Evolutionary conservation across 495 filamentous ascomycete genomes (phyloP), one percentile per base, ranked within the genome.

Genomic region (Mytilinidion resinicola): DNA sequence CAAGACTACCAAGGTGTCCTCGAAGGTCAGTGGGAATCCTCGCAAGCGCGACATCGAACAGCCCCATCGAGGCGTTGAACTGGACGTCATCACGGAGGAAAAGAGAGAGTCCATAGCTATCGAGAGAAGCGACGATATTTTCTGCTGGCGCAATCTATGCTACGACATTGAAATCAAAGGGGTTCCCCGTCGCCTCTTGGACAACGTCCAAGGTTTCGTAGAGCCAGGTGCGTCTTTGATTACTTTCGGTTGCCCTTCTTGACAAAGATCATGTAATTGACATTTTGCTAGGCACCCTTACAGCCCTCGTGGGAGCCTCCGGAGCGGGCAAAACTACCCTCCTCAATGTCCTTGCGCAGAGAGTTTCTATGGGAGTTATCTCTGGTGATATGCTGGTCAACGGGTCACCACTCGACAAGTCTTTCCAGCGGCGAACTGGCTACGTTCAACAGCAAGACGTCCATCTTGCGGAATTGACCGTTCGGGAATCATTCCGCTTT

Each of bases 281-380:
- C 25, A 6, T 30, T 30, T 6, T 30, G 47, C 86, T 86, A 12
- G 85, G 86, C n/a, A 82, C 76, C 37, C 74, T 91, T 38, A 86
- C 84, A 21, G 85, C 77, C 15, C 75, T 84, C 46, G 87, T 86
- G 76, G 83, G 77, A 43, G 80, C 76, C 33, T 80, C 77, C 49
- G 85, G 83, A 34, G 83, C 84, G 44, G 84, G 85, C 44, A 87
- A 86, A 69, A 85, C 83, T n/a, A 84, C 80, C n/a, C 76, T 85
- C 46, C 67, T 86, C 20, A 76, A 85, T 67, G 78, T 80, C 3
- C 71, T 86, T 42, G 80, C 82, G 3, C 73, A 76, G 36, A 72
- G 81, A 51, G 72, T 73, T n/a, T 73, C 73, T 36, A 74, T 75
- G 61, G 79, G 79, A 61, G 71, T 77, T 20, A 73, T 82, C 1